phyloP scores from a whole-genome alignment of 1,284 basidiomycete species.

The Fomitiporia mediterranea region DNA sequence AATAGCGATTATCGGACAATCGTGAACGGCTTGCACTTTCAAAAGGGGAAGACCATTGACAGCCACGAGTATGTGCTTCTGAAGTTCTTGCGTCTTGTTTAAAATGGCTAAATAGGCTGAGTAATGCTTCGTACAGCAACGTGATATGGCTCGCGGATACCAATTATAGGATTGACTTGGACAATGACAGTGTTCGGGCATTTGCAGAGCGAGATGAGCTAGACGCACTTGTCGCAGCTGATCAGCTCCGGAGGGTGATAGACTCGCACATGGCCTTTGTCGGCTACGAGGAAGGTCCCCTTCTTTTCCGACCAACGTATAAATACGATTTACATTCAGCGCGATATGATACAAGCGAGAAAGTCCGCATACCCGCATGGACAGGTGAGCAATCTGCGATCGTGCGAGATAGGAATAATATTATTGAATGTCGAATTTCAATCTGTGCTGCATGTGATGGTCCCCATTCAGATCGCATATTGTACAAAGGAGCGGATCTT shows the following conservation, averaged over 20 bases:
- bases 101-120: slow-evolving; percentile 12
- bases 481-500: slow-evolving; percentile 73
- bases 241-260: slow-evolving; percentile 76
- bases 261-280: slow-evolving; percentile 68
- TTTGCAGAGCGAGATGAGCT: slow-evolving; percentile 63
- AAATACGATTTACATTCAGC: slow-evolving; percentile 82
- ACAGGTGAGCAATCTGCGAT: slow-evolving; percentile 54
- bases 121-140: slow-evolving; percentile 66
- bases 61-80: slow-evolving; percentile 75
- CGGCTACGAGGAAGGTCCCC: slow-evolving; percentile 85
- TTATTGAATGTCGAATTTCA: not conserved
- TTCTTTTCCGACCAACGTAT: slow-evolving; percentile 88
- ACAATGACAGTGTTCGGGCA: slow-evolving; percentile 75
- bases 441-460: slow-evolving; percentile 2
- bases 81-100: slow-evolving; percentile 1
- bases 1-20: slow-evolving; percentile 94
- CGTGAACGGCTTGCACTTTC: slow-evolving; percentile 75
- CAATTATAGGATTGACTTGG: slow-evolving; percentile 90
- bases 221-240: slow-evolving; percentile 70
- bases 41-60: slow-evolving; percentile 82
- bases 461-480: slow-evolving; percentile 84
- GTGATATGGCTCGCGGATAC: slow-evolving; percentile 93
- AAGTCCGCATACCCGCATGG: slow-evolving; percentile 96
- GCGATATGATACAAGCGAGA: slow-evolving; percentile 93
- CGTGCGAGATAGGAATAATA: no score